Conservation (phyloP, 2,329 filamentous ascomycete genomes). For the Colletotrichum sp. region DNA sequence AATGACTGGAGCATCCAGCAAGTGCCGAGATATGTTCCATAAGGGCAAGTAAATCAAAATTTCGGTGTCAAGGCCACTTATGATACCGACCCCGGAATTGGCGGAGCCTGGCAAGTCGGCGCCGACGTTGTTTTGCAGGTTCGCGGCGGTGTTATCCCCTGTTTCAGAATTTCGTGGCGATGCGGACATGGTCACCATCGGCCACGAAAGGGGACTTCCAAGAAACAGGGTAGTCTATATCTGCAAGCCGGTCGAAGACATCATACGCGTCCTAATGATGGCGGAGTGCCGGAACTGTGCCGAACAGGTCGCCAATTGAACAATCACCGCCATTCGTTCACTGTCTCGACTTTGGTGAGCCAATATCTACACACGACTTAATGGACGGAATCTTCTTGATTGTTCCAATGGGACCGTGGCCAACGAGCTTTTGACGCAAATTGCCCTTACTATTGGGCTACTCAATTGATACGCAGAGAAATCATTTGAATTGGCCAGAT, state of each 20-base stretch:
- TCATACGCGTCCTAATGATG: background rate
- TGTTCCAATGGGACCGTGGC: background rate
- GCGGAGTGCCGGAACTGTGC: background rate
- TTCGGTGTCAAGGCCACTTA: background rate
- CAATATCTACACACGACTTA: background rate
- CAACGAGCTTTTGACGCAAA: background rate
- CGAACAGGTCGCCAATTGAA: background rate
- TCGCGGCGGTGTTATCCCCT: background rate
- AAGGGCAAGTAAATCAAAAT: background rate
- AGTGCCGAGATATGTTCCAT: background rate
- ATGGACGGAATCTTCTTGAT: background rate
- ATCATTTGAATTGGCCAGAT: background rate
- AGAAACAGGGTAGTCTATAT: background rate
- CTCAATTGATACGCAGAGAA: background rate
- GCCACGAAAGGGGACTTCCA: background rate
- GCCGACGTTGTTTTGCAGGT: background rate
- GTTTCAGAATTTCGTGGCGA: background rate
- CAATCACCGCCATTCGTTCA: background rate
- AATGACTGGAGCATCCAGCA: background rate
- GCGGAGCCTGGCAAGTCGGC: background rate
- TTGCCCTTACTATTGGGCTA: background rate
- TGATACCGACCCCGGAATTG: background rate
- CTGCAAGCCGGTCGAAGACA: background rate
- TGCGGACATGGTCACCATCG: background rate
- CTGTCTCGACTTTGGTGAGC: background rate